Evolutionary conservation across 139 green algal genomes (phyloP), one percentile per base, ranked within the genome.

Genomic region (Pseudopediastrum boryanum): DNA sequence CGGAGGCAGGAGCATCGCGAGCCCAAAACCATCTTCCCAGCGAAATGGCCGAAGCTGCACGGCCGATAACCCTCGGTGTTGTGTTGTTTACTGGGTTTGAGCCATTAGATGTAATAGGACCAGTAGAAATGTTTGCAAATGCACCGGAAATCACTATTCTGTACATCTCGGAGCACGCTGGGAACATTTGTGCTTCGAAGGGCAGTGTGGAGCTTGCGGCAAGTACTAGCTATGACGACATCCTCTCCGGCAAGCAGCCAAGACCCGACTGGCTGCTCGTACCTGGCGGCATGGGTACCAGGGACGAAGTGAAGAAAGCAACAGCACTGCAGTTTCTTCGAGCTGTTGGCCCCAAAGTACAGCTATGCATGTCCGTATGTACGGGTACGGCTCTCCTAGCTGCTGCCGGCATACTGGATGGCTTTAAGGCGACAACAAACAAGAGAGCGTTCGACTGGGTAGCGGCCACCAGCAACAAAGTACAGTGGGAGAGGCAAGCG

Each of bases 331-430:
- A 35, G 8, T 78, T 70, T 56, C 38, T 78, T 10, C 54, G 39
- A 16, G 12, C 38, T 27, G 0, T 42, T 2, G 54, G 4, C 6
- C 58, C 59, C 4, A 56, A 56, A 54, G 36, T 78, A 56, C 25
- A 54, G 54, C 52, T 78, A 19, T 54, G 36, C 19, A 78, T 78
- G 71, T 78, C 71, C 42, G 71, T 78, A 6, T 78, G 71, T 38
- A 78, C 71, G 4, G 71, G 71, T 12, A 19, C 71, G 4, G 52
- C 71, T n/a, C 29, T 78, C 33, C 54, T 78, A 12, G 71, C 71
- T 33, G 54, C 71, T 5, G 71, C 71, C 23, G 71, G 71, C 9
- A 12, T 78, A 41, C 71, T 78, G 54, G 71, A 78, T 25, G 56
- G 71, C n/a, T 35, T 66, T 1, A 64, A 27, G 6, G 67, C 67